Conservation (phyloP, 169 alveolate species). For the Babesia sp. region DNA sequence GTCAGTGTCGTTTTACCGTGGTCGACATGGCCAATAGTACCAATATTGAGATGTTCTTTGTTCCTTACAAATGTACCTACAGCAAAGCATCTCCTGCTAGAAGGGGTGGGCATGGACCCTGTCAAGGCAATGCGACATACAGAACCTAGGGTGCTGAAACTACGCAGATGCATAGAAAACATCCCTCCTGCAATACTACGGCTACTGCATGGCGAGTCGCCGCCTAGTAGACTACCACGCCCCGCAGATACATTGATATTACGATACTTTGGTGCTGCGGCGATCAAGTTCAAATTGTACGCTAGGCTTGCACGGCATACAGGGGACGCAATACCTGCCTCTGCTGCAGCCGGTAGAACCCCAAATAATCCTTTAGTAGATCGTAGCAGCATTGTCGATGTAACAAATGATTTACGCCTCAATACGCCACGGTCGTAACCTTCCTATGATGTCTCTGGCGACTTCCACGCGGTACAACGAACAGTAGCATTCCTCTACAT, state of each 20-base stretch:
- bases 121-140: too few relatives aligned
- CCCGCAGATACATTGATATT: background rate
- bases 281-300: background rate
- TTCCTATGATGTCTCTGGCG: too few relatives aligned
- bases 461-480: too few relatives aligned
- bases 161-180: background rate
- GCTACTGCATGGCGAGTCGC: background rate
- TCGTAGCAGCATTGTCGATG: background rate
- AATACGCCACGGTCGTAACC: too few relatives aligned
- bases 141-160: background rate
- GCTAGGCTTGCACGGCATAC: background rate
- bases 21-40: slow-evolving; percentile 96
- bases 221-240: background rate
- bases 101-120: too few relatives aligned
- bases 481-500: too few relatives aligned
- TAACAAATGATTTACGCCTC: too few relatives aligned
- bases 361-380: background rate
- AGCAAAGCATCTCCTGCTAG: slow-evolving; percentile 65
- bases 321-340: background rate
- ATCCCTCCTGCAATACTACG: background rate
- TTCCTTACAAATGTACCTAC: slow-evolving; percentile 83
- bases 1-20: slow-evolving; percentile 96
- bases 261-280: background rate
- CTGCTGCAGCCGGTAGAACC: background rate
- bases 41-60: slow-evolving; percentile 93